Conservation (phyloP, 768 basidiomycete species). For the Rhodotorula kratochvilovae region DNA sequence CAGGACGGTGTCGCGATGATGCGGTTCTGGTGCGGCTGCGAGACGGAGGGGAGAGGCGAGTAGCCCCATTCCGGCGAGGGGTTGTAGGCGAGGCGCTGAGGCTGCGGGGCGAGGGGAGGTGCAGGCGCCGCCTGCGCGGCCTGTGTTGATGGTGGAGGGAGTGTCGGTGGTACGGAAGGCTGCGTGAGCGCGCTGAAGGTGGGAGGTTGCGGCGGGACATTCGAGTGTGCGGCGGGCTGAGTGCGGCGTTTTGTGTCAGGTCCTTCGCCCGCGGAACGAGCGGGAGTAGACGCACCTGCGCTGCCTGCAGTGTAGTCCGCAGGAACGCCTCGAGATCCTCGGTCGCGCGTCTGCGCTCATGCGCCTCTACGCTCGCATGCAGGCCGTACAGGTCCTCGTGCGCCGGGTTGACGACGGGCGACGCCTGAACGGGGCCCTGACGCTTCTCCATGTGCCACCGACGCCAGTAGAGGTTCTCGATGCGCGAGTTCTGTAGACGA, state of each 20-base stretch:
- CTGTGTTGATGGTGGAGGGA: not conserved
- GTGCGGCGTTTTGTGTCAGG: too few species aligned
- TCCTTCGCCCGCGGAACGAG: too few species aligned
- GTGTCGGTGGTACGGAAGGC: not conserved
- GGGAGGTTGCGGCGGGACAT: slow-evolving; percentile 3
- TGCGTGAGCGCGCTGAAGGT: slow-evolving; percentile 4
- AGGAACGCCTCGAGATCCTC: slow-evolving; percentile 32
- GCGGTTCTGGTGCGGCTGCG: slow-evolving; percentile 10
- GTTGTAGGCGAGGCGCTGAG: slow-evolving; percentile 10
- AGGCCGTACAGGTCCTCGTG: slow-evolving; percentile 6
- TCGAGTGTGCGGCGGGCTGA: slow-evolving; percentile 6
- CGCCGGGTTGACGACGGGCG: not conserved
- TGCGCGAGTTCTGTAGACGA: slow-evolving; percentile 26
- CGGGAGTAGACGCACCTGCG: slow-evolving; percentile 12
- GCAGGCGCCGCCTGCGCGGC: not conserved
- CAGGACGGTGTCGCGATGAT: slow-evolving; percentile 33
- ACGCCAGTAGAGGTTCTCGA: slow-evolving; percentile 37
- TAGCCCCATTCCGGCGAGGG: slow-evolving; percentile 21
- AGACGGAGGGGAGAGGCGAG: not conserved
- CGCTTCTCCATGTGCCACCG: slow-evolving; percentile 34
- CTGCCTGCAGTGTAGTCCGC: slow-evolving; percentile 18
- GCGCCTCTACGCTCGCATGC: slow-evolving; percentile 6
- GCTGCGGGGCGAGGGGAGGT: slow-evolving; percentile 13
- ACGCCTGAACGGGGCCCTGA: not conserved
- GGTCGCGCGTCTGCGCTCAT: slow-evolving; percentile 15